phyloP scores from a whole-genome alignment of 2,329 filamentous ascomycete species.

The Daldinia sp. region DNA sequence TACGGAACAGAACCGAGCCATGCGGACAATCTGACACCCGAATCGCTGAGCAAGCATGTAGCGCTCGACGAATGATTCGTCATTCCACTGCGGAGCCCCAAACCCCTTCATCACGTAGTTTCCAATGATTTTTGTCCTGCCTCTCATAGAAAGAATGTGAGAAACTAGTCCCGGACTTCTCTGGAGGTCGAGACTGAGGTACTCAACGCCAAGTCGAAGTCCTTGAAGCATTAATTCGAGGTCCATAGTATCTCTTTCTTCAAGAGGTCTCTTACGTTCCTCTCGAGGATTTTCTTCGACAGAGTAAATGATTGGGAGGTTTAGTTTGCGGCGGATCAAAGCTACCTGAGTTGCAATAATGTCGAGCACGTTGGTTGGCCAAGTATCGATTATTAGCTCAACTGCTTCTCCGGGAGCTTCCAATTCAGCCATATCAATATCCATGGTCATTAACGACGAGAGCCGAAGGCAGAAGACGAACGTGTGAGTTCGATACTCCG shows the following conservation, averaged over 20 bases:
- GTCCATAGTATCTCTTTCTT: conserved; percentile 57
- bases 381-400: conserved; percentile 67
- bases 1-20: conserved; percentile 65
- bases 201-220: conserved; percentile 71
- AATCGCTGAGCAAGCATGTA: conserved; percentile 63
- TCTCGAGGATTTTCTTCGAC: conserved; percentile 60
- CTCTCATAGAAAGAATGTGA: conserved; percentile 60
- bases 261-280: conserved; percentile 49
- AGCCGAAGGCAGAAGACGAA: conserved; percentile 70
- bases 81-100: conserved; percentile 62
- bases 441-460: conserved; percentile 61
- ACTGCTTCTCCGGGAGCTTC: conserved; percentile 68
- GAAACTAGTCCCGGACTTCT: conserved; percentile 59
- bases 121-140: conserved; percentile 68
- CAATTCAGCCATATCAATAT: conserved; percentile 60
- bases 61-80: conserved; percentile 59
- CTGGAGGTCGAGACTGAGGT: conserved; percentile 69
- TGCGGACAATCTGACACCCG: conserved; percentile 68
- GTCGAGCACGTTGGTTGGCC: conserved; percentile 58
- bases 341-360: conserved; percentile 64
- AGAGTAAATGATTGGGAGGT: conserved; percentile 65
- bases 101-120: conserved; percentile 60
- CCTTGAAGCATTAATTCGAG: conserved; percentile 68
- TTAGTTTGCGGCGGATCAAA: conserved; percentile 63
- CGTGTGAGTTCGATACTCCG: conserved; percentile 66